Evolutionary conservation across 495 filamentous ascomycete genomes (phyloP).

Genomic region (Corynascus novoguineensis): DNA sequence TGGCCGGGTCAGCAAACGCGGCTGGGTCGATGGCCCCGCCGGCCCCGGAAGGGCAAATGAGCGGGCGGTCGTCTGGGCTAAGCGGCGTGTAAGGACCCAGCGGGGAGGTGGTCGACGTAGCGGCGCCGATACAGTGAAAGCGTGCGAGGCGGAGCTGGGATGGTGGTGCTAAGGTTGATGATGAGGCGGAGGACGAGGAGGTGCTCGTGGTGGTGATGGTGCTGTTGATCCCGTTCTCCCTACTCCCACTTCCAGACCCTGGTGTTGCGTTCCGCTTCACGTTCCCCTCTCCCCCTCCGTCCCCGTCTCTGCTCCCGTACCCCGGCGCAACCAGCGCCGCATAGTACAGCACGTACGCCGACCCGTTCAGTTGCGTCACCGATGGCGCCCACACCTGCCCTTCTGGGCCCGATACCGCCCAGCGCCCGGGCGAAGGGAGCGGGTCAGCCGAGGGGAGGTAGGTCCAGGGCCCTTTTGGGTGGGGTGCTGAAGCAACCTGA

Average conservation of each 20-base stretch:
- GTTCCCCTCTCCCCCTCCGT: no score
- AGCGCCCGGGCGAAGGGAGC: constrained; percentile 26
- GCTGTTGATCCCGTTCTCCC: no score
- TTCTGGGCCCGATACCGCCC: constrained; percentile 22
- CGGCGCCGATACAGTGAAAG: constrained; percentile 54
- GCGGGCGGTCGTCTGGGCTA: constrained; percentile 35
- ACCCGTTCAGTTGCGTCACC: constrained; percentile 29
- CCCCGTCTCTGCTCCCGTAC: no score
- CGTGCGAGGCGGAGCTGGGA: constrained; percentile 19
- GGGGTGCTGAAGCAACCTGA: constrained; percentile 30
- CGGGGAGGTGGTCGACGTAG: constrained; percentile 33
- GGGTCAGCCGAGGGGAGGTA: constrained; percentile 25
- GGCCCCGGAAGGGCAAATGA: constrained; percentile 46
- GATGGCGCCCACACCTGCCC: constrained; percentile 48
- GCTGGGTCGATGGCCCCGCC: constrained; percentile 57
- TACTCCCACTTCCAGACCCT: no score
- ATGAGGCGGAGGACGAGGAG: constrained; percentile 24
- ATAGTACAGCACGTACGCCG: constrained; percentile 57
- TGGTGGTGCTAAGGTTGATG: constrained; percentile 20
- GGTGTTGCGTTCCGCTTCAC: no score
- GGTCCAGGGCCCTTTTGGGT: constrained; percentile 26
- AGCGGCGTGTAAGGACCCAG: constrained; percentile 50
- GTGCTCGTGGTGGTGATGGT: no score
- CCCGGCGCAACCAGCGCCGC: no score
- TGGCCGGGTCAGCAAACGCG: constrained; percentile 45